Conservation (phyloP, 2,329 filamentous ascomycete species). For the Nothophoma quercina region DNA sequence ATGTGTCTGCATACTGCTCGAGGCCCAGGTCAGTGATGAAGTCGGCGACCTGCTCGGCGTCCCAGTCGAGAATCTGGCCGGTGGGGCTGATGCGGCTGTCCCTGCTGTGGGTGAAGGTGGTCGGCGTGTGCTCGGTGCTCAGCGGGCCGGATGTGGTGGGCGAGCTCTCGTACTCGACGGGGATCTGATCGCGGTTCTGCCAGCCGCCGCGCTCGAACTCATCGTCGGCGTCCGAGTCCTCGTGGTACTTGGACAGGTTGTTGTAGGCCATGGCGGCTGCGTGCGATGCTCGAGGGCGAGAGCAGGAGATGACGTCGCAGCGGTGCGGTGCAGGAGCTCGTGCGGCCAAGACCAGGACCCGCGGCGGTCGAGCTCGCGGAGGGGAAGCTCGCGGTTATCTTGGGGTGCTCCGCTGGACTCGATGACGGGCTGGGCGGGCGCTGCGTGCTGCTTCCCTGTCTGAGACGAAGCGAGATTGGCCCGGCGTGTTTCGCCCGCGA, state of each 20-base stretch:
- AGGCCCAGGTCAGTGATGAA: slow-evolving; percentile 83
- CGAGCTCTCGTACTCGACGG: slow-evolving; percentile 71
- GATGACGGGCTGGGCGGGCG: slow-evolving; percentile 3
- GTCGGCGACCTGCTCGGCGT: slow-evolving; percentile 86
- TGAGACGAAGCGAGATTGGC: slow-evolving; percentile 51
- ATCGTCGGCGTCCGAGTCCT: slow-evolving; percentile 76
- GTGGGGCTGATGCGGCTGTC: slow-evolving; percentile 73
- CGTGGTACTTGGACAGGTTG: slow-evolving; percentile 66
- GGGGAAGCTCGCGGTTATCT: slow-evolving; percentile 23
- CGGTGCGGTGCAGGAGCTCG: slow-evolving; percentile 15
- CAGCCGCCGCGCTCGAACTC: slow-evolving; percentile 80
- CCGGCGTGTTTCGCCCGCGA: slow-evolving; percentile 39
- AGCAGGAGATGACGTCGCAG: slow-evolving; percentile 5
- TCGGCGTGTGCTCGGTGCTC: slow-evolving; percentile 78
- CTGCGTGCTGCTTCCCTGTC: slow-evolving; percentile 30
- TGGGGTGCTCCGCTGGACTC: slow-evolving; percentile 19
- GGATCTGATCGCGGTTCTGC: slow-evolving; percentile 64
- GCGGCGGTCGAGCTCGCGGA: slow-evolving; percentile 19
- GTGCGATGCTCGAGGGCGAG: neutral
- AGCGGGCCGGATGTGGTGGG: slow-evolving; percentile 76
- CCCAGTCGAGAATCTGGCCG: slow-evolving; percentile 81
- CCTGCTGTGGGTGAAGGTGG: slow-evolving; percentile 72
- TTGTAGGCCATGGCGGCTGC: slow-evolving; percentile 48
- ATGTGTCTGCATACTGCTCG: slow-evolving; percentile 80
- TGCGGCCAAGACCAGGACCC: slow-evolving; percentile 35